Evolutionary conservation across 208 protist genomes (phyloP).

Genomic region (Leishmania guyanensis): DNA sequence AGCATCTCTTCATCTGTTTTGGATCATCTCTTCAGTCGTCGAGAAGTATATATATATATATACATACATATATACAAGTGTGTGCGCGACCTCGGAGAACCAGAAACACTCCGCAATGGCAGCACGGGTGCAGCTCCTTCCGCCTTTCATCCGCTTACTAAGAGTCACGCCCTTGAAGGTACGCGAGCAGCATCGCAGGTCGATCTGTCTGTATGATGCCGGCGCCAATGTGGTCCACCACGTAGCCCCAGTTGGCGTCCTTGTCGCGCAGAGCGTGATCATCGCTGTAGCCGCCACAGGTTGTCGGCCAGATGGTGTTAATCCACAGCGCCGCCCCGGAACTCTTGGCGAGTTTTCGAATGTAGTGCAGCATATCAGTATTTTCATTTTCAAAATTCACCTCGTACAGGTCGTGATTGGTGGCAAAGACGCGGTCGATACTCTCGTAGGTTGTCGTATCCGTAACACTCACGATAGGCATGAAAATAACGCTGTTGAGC

Average conservation of each 20-base stretch:
- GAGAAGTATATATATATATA: too few relatives aligned
- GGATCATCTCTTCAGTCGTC: background rate
- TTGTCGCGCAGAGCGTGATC: conserved; percentile 55
- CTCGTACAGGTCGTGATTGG: conserved; percentile 51
- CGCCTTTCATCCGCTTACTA: conserved; percentile 8
- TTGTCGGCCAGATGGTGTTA: conserved; percentile 71
- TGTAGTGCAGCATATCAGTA: conserved; percentile 32
- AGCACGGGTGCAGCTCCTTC: background rate
- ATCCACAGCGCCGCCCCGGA: conserved; percentile 53
- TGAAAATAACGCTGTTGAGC: conserved; percentile 59
- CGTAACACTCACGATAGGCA: conserved; percentile 60
- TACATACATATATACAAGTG: background rate
- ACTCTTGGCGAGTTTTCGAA: conserved; percentile 38
- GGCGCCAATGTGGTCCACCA: conserved; percentile 43
- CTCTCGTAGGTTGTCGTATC: conserved; percentile 40
- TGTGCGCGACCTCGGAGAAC: background rate
- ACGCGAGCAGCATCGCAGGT: conserved; percentile 50
- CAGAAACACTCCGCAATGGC: background rate
- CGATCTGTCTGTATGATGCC: conserved; percentile 71
- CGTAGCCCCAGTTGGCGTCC: conserved; percentile 61
- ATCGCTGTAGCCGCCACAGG: conserved; percentile 65
- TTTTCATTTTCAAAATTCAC: conserved; percentile 63
- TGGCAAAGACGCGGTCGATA: conserved; percentile 36
- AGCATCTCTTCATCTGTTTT: background rate
- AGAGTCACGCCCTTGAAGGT: conserved; percentile 39